Percentiles rank a stretch among this genome's conserved stretches.
Evolutionary conservation across 768 basidiomycete species (phyloP).

Genomic region (Scleroderma bovista): DNA sequence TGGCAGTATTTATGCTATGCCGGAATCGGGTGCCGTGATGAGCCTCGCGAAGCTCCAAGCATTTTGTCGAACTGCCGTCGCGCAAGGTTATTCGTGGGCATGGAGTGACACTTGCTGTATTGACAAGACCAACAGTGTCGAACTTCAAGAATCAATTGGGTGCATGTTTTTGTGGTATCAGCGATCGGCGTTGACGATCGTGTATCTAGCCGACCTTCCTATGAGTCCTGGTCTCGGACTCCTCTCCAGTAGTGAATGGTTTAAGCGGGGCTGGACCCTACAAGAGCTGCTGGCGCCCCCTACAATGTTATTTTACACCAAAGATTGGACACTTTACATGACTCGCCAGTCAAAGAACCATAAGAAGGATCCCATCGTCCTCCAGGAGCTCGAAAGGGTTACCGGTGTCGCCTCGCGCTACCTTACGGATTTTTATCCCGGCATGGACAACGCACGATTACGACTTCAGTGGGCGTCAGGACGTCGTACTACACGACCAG

Average conservation of each 20-base stretch:
- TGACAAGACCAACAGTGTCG: conserved; percentile 24
- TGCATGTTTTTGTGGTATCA: conserved; percentile 31
- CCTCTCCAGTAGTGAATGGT: conserved; percentile 19
- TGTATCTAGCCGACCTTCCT: conserved; percentile 21
- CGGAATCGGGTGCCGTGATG: background rate
- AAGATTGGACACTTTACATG: conserved; percentile 20
- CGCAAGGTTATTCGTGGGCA: conserved; percentile 16
- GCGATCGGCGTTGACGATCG: conserved; percentile 24
- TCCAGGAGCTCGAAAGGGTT: conserved; percentile 12
- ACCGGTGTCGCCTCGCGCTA: conserved; percentile 14
- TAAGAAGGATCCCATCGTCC: conserved; percentile 18
- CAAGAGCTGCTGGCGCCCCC: conserved; percentile 24
- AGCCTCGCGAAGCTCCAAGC: conserved; percentile 17
- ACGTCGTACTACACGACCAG: conserved; percentile 22
- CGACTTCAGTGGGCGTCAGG: conserved; percentile 23
- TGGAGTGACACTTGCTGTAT: conserved; percentile 30
- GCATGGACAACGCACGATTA: conserved; percentile 21
- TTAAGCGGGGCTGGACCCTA: conserved; percentile 24
- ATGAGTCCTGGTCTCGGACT: conserved; percentile 3
- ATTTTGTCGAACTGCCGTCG: conserved; percentile 16
- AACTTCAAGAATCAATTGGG: conserved; percentile 27
- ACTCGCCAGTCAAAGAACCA: conserved; percentile 10
- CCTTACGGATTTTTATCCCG: conserved; percentile 19
- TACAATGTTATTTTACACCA: conserved; percentile 20
- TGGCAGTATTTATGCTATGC: background rate